phyloP scores from a whole-genome alignment of 805 yeast genomes.

The Candida ovalis region DNA sequence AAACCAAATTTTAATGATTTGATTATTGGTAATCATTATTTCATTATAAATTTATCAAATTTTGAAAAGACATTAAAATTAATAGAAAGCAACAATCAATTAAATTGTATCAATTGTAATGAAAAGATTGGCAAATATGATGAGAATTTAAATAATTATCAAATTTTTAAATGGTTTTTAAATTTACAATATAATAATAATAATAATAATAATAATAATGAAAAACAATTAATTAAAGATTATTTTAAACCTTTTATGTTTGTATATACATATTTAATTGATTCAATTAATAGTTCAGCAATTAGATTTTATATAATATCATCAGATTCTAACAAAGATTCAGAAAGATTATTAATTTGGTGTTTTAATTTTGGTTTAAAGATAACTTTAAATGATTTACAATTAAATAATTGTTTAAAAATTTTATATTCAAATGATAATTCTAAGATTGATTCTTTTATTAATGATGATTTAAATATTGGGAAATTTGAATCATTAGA shows the following conservation, averaged over 20 bases:
- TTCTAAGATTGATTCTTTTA: conserved; percentile 24
- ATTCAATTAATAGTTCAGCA: conserved; percentile 41
- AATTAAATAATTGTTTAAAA: conserved; percentile 36
- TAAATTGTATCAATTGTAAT: conserved; percentile 38
- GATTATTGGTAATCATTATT: conserved; percentile 56
- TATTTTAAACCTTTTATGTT: conserved; percentile 34
- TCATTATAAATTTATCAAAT: conserved; percentile 35
- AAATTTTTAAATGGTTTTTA: conserved; percentile 57
- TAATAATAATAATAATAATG: background rate
- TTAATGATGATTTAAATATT: conserved; percentile 9
- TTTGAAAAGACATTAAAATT: conserved; percentile 7
- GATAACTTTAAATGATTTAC: conserved; percentile 11
- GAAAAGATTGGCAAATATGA: conserved; percentile 38
- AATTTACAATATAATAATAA: conserved; percentile 22
- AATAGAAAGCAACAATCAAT: conserved; percentile 4
- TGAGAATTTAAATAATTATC: conserved; percentile 28
- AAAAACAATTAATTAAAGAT: conserved; percentile 23
- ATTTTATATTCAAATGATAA: conserved; percentile 39
- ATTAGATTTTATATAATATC: conserved; percentile 31
- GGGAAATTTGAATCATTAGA: conserved; percentile 18
- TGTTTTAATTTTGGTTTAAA: conserved; percentile 43
- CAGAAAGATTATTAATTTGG: conserved; percentile 36
- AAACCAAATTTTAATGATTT: conserved; percentile 41
- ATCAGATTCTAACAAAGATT: conserved; percentile 13
- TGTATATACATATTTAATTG: conserved; percentile 37